These are phyloP conservation scores for Hevea brasiliensis DNA, from an alignment of 345 rosid species.

Conservation along the genomic window DNA sequence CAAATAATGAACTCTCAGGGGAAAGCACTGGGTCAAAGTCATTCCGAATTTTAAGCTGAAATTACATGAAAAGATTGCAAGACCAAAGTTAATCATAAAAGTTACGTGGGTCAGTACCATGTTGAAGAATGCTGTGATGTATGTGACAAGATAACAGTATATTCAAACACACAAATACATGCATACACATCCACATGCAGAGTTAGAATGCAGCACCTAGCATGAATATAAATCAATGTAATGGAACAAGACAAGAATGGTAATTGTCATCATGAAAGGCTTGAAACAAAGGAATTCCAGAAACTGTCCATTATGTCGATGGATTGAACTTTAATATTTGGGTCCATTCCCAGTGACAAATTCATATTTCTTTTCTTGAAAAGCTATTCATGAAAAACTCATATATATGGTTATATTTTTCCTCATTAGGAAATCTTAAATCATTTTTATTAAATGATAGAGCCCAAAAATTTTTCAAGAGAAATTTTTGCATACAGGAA, in stretches of 20 bases:
- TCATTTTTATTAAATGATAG: neutral
- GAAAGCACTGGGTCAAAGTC: constrained; percentile 99
- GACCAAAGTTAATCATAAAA: constrained; percentile 12
- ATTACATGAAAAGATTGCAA: constrained; percentile 14
- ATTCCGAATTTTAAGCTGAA: constrained; percentile 96
- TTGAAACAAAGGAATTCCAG: neutral
- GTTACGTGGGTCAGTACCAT: constrained; percentile 1
- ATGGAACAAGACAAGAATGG: too few relatives aligned
- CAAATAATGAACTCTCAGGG: constrained; percentile 97
- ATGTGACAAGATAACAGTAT: neutral
- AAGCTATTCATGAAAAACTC: neutral
- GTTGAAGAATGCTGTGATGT: neutral
- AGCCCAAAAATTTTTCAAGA: neutral
- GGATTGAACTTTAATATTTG: neutral
- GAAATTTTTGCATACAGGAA: neutral
- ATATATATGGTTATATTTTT: too few relatives aligned
- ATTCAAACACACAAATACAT: neutral
- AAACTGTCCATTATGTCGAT: neutral
- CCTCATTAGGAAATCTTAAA: neutral
- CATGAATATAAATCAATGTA: too few relatives aligned
- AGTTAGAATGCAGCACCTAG: neutral
- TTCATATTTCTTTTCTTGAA: neutral
- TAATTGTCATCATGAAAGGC: neutral
- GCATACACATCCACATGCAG: neutral
- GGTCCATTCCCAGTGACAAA: neutral